These are phyloP conservation scores for Silene vulgaris DNA, from an alignment of 179 eudicot genomes.

Conservation along the genomic window DNA sequence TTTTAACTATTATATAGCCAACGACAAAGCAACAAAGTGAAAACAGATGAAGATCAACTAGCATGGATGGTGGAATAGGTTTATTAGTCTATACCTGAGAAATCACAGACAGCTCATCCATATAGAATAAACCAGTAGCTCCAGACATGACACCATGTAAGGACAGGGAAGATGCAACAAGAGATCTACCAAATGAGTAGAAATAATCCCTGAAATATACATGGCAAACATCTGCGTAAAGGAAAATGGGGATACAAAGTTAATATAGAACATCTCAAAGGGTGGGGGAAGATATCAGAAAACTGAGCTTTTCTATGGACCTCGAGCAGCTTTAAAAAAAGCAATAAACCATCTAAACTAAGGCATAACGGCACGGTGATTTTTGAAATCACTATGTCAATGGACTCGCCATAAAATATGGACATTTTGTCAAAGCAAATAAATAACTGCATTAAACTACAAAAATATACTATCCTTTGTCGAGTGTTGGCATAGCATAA, in stretches of 20 bases:
- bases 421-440: background rate
- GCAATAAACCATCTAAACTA: slow-evolving; percentile 6
- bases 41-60: background rate
- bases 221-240: slow-evolving; percentile 21
- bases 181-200: slow-evolving; percentile 51
- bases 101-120: slow-evolving; percentile 64
- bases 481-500: background rate
- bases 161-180: slow-evolving; percentile 48
- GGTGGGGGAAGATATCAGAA: background rate
- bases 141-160: slow-evolving; percentile 46
- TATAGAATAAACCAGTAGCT: slow-evolving; percentile 42
- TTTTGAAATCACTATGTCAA: slow-evolving; percentile 2
- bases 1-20: slow-evolving; percentile 5
- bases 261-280: slow-evolving; percentile 5
- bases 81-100: slow-evolving; percentile 45
- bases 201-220: slow-evolving; percentile 59
- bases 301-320: background rate
- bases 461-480: background rate
- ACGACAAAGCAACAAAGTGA: slow-evolving; percentile 3
- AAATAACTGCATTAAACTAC: background rate
- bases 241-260: slow-evolving; percentile 1
- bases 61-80: slow-evolving; percentile 9
- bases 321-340: background rate
- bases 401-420: background rate
- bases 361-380: background rate